Base-by-base conservation (phyloP, 1,284 basidiomycete genomes). In the Stereum hirsutum region DNA sequence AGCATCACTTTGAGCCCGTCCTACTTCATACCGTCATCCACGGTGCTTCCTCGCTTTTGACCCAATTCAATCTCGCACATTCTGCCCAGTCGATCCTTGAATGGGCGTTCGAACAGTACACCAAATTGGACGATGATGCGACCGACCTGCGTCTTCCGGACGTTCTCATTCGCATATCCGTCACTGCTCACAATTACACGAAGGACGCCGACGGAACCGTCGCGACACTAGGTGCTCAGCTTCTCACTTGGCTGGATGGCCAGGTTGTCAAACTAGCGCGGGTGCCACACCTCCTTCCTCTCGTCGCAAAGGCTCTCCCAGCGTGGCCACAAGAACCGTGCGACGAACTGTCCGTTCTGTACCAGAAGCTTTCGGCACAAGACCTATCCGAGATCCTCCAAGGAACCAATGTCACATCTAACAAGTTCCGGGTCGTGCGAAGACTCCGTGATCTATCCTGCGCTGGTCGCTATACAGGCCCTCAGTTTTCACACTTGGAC, bases 391-490 rank as follows among this genome's bases (percentile, higher is more conserved):
- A 57, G 6, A 67, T 79, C 26, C 65, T 89, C 30, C 65, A 62
- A 11, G 78, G 82, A 47, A 59, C 63, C 39, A 67, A 67, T 19
- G 72, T 79, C 46, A 68, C 72, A 1, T 74, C 78, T 2, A 83
- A 81, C 57, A 89, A 86, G 57, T 89, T 89, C 57, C 71, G 80
- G 11, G 59, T 88, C n/a, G 83, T 82, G 17, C 72, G 78, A 27
- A 72, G 73, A 27, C 62, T 89, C 21, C 64, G 65, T 3, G 69
- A 75, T 14, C 62, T 75, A 45, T 63, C 72, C 4, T 46, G 57
- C 5, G 54, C 58, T 12, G 58, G 59, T 5, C 52, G 61, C 7
- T 68, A 72, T 32, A 56, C 61, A 17, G 58, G 62, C 42, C 57
- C 57, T 2, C 64, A 66, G 21, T 87, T 87, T 47, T 62, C 74